Evolutionary conservation across 2,329 filamentous ascomycete genomes (phyloP).

Genomic region (Alternaria sp.): DNA sequence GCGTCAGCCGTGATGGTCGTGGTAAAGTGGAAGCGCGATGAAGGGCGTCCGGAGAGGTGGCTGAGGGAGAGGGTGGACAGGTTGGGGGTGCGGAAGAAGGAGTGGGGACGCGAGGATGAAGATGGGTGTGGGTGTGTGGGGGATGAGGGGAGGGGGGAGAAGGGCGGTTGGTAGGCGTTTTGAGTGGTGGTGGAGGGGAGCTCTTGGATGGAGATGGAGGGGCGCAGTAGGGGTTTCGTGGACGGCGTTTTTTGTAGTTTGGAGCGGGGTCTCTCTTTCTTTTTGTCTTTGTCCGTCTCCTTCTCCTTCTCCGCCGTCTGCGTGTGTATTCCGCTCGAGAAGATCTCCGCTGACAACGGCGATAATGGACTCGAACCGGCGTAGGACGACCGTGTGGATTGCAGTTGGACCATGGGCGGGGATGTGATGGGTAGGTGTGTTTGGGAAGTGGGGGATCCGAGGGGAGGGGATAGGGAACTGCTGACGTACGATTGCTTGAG

Average conservation of each 20-base stretch:
- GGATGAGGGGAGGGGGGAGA: neutral
- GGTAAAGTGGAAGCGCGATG: conserved; percentile 39
- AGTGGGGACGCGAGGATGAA: neutral
- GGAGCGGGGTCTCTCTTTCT: neutral
- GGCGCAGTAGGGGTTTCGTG: conserved; percentile 11
- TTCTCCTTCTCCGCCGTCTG: neutral
- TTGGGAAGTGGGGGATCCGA: conserved; percentile 29
- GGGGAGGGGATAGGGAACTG: conserved; percentile 20
- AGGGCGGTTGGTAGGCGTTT: neutral
- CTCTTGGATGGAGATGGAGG: neutral
- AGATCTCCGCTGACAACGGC: neutral
- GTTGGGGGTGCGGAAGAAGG: conserved; percentile 20
- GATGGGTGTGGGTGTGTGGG: neutral
- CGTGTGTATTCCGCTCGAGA: neutral
- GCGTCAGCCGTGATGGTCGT: conserved; percentile 40
- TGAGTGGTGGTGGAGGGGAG: neutral
- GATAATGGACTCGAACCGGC: neutral
- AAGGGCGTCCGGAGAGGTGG: conserved; percentile 31
- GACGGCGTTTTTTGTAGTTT: conserved; percentile 20
- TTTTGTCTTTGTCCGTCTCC: neutral
- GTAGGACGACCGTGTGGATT: neutral
- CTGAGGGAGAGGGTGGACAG: conserved; percentile 30
- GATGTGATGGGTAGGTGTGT: conserved; percentile 15
- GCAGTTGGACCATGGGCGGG: conserved; percentile 7
- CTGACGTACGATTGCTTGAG: conserved; percentile 50